A percentile compares a stretch with the other conserved stretches of the same genome.
These are phyloP conservation scores for Nosema muscidifuracis DNA, from an alignment of 371 early-diverging fungal species.

Conservation along the genomic window DNA sequence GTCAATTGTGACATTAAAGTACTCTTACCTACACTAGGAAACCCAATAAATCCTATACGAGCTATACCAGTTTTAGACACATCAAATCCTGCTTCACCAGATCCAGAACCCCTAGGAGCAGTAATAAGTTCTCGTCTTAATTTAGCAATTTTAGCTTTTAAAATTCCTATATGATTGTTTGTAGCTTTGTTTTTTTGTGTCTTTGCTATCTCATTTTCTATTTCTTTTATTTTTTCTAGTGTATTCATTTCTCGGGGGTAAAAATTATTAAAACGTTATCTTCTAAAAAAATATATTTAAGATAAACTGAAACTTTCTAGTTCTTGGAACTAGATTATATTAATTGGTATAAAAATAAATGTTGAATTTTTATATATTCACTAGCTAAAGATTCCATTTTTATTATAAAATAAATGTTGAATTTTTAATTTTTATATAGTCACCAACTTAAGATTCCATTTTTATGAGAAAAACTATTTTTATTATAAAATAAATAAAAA, in stretches of 20 bases:
- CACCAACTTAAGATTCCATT: no score
- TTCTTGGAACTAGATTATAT: no score
- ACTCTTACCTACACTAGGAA: conserved; percentile 91
- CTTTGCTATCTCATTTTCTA: conserved; percentile 71
- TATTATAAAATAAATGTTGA: no score
- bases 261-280: no score
- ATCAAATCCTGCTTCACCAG: conserved; percentile 72
- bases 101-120: conserved; percentile 69
- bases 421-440: no score
- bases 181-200: conserved; percentile 92
- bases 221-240: conserved; percentile 66
- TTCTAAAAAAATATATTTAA: no score
- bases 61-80: conserved; percentile 94
- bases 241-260: conserved; percentile 48
- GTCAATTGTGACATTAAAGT: conserved; percentile 88
- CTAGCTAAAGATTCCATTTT: no score
- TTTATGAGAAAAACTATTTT: no score
- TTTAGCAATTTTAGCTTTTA: conserved; percentile 86
- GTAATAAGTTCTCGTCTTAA: conserved; percentile 84
- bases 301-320: no score
- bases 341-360: no score
- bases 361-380: no score
- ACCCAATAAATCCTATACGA: conserved; percentile 87
- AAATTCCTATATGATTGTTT: conserved; percentile 84
- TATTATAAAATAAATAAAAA: conserved; percentile 13